Base-by-base conservation (phyloP, 2,329 filamentous ascomycete species). In the Trematosphaeria pertusa region DNA sequence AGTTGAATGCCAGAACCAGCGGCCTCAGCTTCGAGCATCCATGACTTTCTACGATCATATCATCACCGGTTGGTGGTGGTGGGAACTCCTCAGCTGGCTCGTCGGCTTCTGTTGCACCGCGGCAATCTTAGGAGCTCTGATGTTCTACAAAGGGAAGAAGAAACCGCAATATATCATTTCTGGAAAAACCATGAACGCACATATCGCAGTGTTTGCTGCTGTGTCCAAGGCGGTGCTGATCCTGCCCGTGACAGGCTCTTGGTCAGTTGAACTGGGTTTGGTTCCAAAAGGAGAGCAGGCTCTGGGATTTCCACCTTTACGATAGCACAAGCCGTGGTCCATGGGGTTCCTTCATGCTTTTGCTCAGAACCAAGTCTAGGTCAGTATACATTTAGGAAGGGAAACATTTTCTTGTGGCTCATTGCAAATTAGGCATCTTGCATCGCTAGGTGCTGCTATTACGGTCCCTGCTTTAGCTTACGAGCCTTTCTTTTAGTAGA, bases 201-300 rank as follows among this genome's bases (percentile, higher is more conserved):
- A 51, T 21, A 52, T 62, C 18, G 17, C 58, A 3, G 45, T 59
- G 4, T 54, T 61, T 20, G 49, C 58, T 20, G 54, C 52, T 5
- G 22, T 62, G 3, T 46, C 58, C 3, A 62, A 59, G 15, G 51
- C 59, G 26, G 55, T 59, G 1, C 20, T 62, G 12, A 50, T 62
- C 26, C 18, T 62, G 5, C 54, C 59, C 3, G 43, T 55, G 55
- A 3, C 54, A 61, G 32, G 52, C 57, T 1, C 56, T 62, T 38
- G 57, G 57, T 7, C 57, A 62, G 35, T 39, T 62, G n/a, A 62
- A 62, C 22, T 61, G 59, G 60, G 34, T 58, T 12, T 61, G 55
- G 57, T 59, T 62, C 11, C 36, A 41, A 14, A 26, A 47, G 3
- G 48, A 50, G 11, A 38, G 37, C 4, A 49, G 40, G 1, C 30